Base-by-base conservation (phyloP, 148 eudicot genomes). In the Heliamphora exappendiculata region DNA sequence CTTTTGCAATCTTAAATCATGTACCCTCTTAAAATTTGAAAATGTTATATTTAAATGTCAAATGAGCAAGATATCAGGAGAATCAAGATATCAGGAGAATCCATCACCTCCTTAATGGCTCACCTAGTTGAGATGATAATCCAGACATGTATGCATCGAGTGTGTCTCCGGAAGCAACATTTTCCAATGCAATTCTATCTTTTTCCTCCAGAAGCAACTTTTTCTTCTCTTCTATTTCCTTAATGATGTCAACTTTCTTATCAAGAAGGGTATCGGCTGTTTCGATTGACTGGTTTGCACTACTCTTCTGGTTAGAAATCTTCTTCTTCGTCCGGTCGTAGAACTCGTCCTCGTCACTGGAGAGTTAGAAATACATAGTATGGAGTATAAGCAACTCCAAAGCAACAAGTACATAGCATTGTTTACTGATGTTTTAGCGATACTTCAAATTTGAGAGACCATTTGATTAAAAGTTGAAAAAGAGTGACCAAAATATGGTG, bases 241-340 rank as follows among this genome's bases (percentile, higher is more conserved):
- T 82, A 55, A 78, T 22, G 58, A 96, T 74, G 10, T 82, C 84
- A 67, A 90, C 93, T 86, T 86, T 88, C 89, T 93, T 96, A 78
- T 91, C 99, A 73, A 96, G 87, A 81, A 93, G 98, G 82, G 97
- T 86, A 76, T 93, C 98, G 51, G 99, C 99, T n/a, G 99, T 93
- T 87, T 96, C 99, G 76, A 96, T 80, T 67, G 91, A 79, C 80
- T 87, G 93, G 78, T 75, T 75, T 76, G 86, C 86, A 76, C 82
- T 79, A 76, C 81, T 77, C 87, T 89, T 96, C n/a, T 39, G 83
- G 26, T 71, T 82, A 36, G 89, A 81, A 34, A 80, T 59, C 81
- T 83, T 89, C 85, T 87, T 86, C 85, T 80, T 85, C 51, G 99
- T 91, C 78, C 98, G 93, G 67, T 96, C 99, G 78, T 91, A 96